Conservation (phyloP, 331 rosid genomes). For the Rosa hybrid region DNA sequence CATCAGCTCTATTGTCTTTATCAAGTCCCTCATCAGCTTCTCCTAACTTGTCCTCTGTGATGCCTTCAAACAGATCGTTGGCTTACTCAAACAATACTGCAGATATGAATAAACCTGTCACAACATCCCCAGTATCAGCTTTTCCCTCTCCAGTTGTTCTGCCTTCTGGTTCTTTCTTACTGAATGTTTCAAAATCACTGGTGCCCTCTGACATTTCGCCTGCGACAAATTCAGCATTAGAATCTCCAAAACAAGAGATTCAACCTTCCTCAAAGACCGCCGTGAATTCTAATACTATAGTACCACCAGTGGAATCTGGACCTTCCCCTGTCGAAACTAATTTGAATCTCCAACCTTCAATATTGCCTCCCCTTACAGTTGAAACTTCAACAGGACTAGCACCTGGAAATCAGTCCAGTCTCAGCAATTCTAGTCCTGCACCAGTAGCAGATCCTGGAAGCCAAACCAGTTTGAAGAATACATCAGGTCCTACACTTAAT, state of each 20-base stretch:
- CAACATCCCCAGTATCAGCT: slow-evolving; percentile 40
- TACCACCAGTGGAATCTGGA: slow-evolving; percentile 31
- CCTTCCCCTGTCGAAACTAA: slow-evolving; percentile 36
- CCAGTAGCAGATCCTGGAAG: slow-evolving; percentile 29
- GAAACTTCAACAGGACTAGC: slow-evolving; percentile 26
- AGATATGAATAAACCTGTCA: slow-evolving; percentile 31
- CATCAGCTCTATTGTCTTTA: slow-evolving; percentile 31
- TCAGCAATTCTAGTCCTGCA: slow-evolving; percentile 29
- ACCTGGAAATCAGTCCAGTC: slow-evolving; percentile 21
- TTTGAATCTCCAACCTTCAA: slow-evolving; percentile 45
- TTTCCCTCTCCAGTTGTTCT: slow-evolving; percentile 32
- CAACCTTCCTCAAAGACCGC: slow-evolving; percentile 40
- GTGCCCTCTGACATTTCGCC: slow-evolving; percentile 25
- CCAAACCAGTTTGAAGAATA: slow-evolving; percentile 20
- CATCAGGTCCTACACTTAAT: slow-evolving; percentile 32
- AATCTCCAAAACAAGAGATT: slow-evolving; percentile 39
- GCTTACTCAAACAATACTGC: slow-evolving; percentile 30
- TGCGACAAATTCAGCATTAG: slow-evolving; percentile 31
- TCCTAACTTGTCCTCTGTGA: slow-evolving; percentile 38
- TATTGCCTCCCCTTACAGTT: slow-evolving; percentile 22
- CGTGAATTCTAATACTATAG: slow-evolving; percentile 35
- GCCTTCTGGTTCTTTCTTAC: slow-evolving; percentile 24
- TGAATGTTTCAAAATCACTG: slow-evolving; percentile 32
- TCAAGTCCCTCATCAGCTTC: slow-evolving; percentile 29
- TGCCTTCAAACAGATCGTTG: slow-evolving; percentile 32